A percentile compares a stretch with the other conserved stretches of the same genome.
phyloP scores from a whole-genome alignment of 106 monocot species.

The Posidonia australis region DNA sequence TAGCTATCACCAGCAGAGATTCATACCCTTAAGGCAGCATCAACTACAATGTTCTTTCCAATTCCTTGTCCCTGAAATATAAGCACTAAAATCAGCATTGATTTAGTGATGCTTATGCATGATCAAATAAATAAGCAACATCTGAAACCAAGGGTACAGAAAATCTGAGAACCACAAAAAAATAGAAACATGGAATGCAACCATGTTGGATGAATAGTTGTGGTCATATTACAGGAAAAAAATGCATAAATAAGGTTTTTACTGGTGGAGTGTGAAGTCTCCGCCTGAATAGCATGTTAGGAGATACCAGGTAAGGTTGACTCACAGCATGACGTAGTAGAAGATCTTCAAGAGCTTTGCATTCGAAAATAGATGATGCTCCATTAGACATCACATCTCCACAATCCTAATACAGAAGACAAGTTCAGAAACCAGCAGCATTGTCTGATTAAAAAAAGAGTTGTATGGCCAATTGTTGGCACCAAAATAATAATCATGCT shows the following conservation, averaged over 20 bases:
- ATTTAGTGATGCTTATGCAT: not conserved
- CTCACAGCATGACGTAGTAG: slow-evolving; percentile 63
- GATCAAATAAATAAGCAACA: not conserved
- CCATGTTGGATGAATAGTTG: no score
- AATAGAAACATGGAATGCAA: no score
- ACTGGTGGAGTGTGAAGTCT: no score
- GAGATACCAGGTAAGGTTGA: not conserved
- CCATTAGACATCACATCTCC: slow-evolving; percentile 48
- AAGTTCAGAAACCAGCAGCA: not conserved
- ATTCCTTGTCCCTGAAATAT: slow-evolving; percentile 41
- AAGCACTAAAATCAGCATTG: not conserved
- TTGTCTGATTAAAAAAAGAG: no score
- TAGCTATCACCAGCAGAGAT: not conserved
- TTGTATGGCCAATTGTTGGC: no score
- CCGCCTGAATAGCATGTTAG: not conserved
- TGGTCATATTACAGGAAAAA: no score
- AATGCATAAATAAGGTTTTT: no score
- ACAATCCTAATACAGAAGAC: slow-evolving; percentile 40
- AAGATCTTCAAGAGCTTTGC: slow-evolving; percentile 60
- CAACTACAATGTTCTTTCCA: slow-evolving; percentile 32
- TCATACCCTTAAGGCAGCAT: slow-evolving; percentile 43
- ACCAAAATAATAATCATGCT: no score
- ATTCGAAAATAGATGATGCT: slow-evolving; percentile 44
- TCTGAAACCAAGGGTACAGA: no score
- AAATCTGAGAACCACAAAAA: no score